Conservation (phyloP, 306 rosid species). For the Abrus pulchellus region DNA sequence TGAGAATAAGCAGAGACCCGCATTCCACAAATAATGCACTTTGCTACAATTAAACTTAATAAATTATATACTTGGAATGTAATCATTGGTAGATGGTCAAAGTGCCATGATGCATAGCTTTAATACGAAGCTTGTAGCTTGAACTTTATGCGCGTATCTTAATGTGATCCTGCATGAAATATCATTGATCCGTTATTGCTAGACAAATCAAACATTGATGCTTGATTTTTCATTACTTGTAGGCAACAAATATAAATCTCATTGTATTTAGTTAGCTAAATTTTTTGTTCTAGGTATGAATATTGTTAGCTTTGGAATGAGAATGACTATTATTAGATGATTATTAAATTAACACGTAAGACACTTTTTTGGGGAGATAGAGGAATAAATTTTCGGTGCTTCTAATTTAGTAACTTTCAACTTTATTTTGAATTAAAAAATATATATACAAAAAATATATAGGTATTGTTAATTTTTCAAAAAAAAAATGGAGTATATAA, state of each 20-base stretch:
- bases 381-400: neutral
- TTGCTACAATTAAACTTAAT: neutral
- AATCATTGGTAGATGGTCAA: slow-evolving; percentile 26
- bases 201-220: slow-evolving; percentile 25
- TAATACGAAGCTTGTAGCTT: slow-evolving; percentile 34
- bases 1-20: slow-evolving; percentile 46
- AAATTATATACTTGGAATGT: slow-evolving; percentile 4
- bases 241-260: neutral
- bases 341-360: neutral
- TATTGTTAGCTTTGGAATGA: neutral
- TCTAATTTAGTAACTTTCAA: too few relatives aligned
- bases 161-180: neutral
- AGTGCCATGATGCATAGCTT: slow-evolving; percentile 40
- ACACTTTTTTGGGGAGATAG: neutral
- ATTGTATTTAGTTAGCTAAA: neutral
- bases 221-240: slow-evolving; percentile 6
- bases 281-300: neutral
- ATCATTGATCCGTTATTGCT: neutral
- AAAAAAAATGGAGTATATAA: too few relatives aligned
- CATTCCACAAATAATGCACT: slow-evolving; percentile 45
- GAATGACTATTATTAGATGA: neutral
- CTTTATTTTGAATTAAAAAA: too few relatives aligned
- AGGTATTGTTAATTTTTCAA: too few relatives aligned
- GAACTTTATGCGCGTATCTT: neutral
- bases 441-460: too few relatives aligned